Conservation (phyloP, 179 eudicot species). For the Spinacia oleracea region DNA sequence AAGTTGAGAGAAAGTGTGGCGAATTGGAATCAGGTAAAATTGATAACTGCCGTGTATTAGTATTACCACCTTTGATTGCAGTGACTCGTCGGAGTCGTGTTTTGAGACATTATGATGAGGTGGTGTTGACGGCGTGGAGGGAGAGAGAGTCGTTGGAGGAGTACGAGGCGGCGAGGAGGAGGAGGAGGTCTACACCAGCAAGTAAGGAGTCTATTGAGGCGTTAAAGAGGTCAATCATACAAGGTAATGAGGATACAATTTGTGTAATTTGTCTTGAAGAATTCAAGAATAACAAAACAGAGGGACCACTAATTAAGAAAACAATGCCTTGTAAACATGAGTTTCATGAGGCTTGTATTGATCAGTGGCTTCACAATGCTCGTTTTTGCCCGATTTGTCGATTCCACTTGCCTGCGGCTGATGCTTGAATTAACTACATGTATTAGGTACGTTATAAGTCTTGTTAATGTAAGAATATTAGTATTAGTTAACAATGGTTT, state of each 20-base stretch:
- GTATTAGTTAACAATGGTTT: no score
- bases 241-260: neutral
- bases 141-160: neutral
- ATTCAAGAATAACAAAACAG: neutral
- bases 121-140: neutral
- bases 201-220: neutral
- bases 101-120: neutral
- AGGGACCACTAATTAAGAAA: neutral
- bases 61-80: no score
- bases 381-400: conserved; percentile 27
- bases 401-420: conserved; percentile 8
- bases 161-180: neutral
- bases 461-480: no score
- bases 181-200: neutral
- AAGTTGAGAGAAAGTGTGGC: no score
- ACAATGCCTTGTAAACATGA: conserved; percentile 27
- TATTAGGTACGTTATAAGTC: no score
- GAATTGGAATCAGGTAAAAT: no score
- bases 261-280: neutral
- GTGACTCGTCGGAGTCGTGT: no score
- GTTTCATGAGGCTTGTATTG: conserved; percentile 25
- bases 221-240: neutral
- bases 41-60: no score
- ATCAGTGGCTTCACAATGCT: conserved; percentile 13
- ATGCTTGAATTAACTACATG: no score